Percentiles rank a stretch among this genome's conserved stretches.
phyloP scores from a whole-genome alignment of 2,329 filamentous ascomycete genomes.

The Aspergillus puulaauensis region DNA sequence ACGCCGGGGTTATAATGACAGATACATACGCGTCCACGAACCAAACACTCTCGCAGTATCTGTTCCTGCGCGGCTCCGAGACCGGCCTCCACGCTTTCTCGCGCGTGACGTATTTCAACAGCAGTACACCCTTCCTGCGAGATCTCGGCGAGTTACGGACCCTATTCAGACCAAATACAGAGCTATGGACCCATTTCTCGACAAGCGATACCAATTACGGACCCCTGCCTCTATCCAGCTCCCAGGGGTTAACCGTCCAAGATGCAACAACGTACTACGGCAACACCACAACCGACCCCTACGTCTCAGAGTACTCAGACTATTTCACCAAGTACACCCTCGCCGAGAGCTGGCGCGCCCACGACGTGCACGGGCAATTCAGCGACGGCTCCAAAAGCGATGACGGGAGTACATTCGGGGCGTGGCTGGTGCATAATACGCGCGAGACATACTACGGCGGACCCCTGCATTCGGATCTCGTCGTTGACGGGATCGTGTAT shows the following conservation, averaged over 20 bases:
- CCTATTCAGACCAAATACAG: conserved; percentile 59
- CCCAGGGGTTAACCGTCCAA: conserved; percentile 54
- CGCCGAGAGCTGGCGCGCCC: conserved; percentile 57
- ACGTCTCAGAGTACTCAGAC: conserved; percentile 56
- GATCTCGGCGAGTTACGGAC: conserved; percentile 63
- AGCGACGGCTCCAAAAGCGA: conserved; percentile 52
- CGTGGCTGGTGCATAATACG: conserved; percentile 65
- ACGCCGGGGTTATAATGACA: conserved; percentile 60
- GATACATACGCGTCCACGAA: conserved; percentile 59
- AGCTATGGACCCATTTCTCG: conserved; percentile 61
- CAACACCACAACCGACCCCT: conserved; percentile 55
- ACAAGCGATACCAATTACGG: conserved; percentile 58
- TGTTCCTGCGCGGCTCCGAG: conserved; percentile 63
- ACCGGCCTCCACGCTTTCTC: conserved; percentile 63
- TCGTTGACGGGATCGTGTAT: conserved; percentile 65
- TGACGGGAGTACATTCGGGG: conserved; percentile 55
- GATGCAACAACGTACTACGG: conserved; percentile 64
- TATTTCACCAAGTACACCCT: conserved; percentile 70
- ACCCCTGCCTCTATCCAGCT: conserved; percentile 46
- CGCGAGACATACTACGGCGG: conserved; percentile 44
- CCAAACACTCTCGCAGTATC: conserved; percentile 63
- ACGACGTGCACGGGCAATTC: conserved; percentile 57
- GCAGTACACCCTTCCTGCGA: conserved; percentile 54
- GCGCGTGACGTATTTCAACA: conserved; percentile 59
- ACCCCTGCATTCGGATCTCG: conserved; percentile 62